These are phyloP conservation scores for Phytophthora podocarpi DNA, from an alignment of 352 stramenopile genomes.

Conservation along the genomic window DNA sequence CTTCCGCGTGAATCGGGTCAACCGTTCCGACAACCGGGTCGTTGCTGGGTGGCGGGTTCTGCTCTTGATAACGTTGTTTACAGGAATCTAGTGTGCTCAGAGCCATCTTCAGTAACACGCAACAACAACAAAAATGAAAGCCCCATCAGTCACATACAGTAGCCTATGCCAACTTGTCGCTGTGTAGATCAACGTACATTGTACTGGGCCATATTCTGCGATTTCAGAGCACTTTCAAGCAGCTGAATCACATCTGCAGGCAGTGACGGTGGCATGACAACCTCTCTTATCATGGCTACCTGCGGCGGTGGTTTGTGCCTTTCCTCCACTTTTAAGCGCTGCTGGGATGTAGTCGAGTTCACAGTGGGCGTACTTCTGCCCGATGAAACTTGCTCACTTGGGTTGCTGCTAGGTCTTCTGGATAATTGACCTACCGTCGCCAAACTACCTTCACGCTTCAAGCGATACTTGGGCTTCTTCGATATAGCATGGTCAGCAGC, in stretches of 20 bases:
- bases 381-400: neutral
- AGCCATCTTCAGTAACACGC: slow-evolving; percentile 52
- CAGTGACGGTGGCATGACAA: slow-evolving; percentile 52
- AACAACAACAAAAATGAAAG: neutral
- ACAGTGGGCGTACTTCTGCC: neutral
- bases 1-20: slow-evolving; percentile 34
- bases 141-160: neutral
- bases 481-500: slow-evolving; percentile 11
- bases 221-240: slow-evolving; percentile 62
- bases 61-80: slow-evolving; percentile 39
- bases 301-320: slow-evolving; percentile 34
- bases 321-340: neutral
- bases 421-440: slow-evolving; percentile 11
- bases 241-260: slow-evolving; percentile 44
- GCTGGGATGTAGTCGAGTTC: neutral
- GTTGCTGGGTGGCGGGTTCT: neutral
- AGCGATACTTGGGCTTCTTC: slow-evolving; percentile 27
- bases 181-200: slow-evolving; percentile 40
- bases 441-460: slow-evolving; percentile 31
- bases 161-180: neutral
- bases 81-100: slow-evolving; percentile 55
- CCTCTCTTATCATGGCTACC: slow-evolving; percentile 64
- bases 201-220: slow-evolving; percentile 68
- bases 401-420: slow-evolving; percentile 10
- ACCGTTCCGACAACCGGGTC: neutral